Evolutionary conservation across 805 yeast species (phyloP).

Genomic region (Candida morakotiae): DNA sequence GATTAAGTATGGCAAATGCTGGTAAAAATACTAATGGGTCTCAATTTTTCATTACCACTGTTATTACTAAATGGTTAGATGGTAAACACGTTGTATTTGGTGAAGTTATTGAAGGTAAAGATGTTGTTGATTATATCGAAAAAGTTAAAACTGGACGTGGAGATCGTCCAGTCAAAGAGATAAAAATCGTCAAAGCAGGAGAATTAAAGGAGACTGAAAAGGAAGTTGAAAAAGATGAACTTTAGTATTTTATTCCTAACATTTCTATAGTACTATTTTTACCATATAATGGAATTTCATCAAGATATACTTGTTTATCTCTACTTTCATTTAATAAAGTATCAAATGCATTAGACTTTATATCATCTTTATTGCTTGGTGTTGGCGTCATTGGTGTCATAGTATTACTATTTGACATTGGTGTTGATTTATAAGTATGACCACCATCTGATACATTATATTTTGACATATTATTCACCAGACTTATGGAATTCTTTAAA

Average conservation of each 20-base stretch:
- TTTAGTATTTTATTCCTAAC: conserved; percentile 23
- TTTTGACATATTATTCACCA: conserved; percentile 28
- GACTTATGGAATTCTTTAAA: conserved; percentile 29
- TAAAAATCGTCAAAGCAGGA: conserved; percentile 69
- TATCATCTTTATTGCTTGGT: conserved; percentile 16
- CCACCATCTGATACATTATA: conserved; percentile 33
- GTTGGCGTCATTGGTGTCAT: conserved; percentile 9
- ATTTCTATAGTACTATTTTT: conserved; percentile 36
- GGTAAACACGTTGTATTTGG: conserved; percentile 97
- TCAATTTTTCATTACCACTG: conserved; percentile 95
- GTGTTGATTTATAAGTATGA: conserved; percentile 16
- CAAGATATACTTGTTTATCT: conserved; percentile 19
- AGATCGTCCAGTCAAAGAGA: conserved; percentile 66
- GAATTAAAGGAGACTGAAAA: conserved; percentile 17
- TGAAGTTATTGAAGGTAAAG: conserved; percentile 84
- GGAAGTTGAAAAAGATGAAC: conserved; percentile 22
- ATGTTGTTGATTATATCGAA: conserved; percentile 74
- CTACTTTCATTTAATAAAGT: conserved; percentile 19
- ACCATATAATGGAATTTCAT: conserved; percentile 37
- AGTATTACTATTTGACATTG: conserved; percentile 8
- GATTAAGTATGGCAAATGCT: conserved; percentile 95
- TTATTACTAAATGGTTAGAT: conserved; percentile 85
- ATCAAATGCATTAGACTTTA: conserved; percentile 29
- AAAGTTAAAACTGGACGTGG: conserved; percentile 56
- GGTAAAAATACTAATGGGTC: conserved; percentile 98